These are phyloP conservation scores for Microsporum audouinii DNA, from an alignment of 2,329 filamentous ascomycete species.

Conservation along the genomic window DNA sequence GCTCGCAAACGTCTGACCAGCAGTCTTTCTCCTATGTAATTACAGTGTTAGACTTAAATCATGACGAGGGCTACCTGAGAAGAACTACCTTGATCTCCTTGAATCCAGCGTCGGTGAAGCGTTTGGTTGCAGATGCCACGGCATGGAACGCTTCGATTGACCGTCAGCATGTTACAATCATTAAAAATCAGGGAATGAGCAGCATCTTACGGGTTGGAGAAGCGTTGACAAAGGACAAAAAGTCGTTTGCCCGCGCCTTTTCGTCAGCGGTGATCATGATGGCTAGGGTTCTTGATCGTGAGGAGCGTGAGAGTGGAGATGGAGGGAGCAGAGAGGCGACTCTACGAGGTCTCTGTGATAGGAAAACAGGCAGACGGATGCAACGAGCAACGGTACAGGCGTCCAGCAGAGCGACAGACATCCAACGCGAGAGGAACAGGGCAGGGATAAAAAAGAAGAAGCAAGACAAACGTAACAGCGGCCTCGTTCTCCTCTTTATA, in stretches of 20 bases:
- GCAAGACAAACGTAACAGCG: not conserved
- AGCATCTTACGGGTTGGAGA: constrained; percentile 70
- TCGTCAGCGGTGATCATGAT: constrained; percentile 22
- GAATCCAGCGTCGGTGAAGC: constrained; percentile 76
- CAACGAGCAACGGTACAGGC: not conserved
- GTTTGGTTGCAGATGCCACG: constrained; percentile 63
- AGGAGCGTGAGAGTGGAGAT: not conserved
- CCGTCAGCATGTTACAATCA: constrained; percentile 15
- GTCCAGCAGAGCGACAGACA: not conserved
- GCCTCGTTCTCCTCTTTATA: not conserved
- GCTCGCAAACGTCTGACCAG: constrained; percentile 61
- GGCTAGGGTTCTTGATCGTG: constrained; percentile 5
- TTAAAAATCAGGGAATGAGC: constrained; percentile 5
- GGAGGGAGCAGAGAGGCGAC: not conserved
- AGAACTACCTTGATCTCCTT: constrained; percentile 56
- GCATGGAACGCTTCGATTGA: constrained; percentile 71
- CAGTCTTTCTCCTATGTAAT: constrained; percentile 36
- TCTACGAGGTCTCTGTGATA: not conserved
- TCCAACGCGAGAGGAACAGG: not conserved
- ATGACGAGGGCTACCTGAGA: no score
- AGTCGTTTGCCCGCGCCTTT: constrained; percentile 54
- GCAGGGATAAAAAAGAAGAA: not conserved
- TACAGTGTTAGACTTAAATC: not conserved
- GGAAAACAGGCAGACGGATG: not conserved
- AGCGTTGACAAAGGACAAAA: constrained; percentile 84